Percentiles rank a stretch among this genome's conserved stretches.
Conservation (phyloP, 108 stramenopile genomes). For the Nitzschia putrida region DNA sequence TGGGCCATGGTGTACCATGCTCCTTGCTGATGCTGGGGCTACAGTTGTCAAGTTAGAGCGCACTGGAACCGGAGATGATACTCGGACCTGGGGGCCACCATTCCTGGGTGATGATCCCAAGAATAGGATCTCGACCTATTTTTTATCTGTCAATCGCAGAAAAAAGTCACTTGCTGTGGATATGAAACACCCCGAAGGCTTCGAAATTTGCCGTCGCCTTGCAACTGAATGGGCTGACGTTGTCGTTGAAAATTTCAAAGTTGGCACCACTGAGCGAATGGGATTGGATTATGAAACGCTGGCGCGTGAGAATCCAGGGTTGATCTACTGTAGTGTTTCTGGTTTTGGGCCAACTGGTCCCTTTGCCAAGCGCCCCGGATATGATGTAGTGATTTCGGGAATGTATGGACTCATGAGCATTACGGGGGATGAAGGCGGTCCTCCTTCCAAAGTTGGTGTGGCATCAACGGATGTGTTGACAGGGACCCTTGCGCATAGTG, state of each 20-base stretch:
- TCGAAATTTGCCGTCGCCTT: constrained; percentile 30
- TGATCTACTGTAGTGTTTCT: constrained; percentile 44
- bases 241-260: constrained; percentile 51
- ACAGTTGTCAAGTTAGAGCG: constrained; percentile 45
- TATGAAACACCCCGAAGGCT: constrained; percentile 27
- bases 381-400: constrained; percentile 45
- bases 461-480: constrained; percentile 49
- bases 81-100: constrained; percentile 52
- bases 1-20: constrained; percentile 54
- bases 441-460: constrained; percentile 52
- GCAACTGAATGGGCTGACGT: constrained; percentile 49
- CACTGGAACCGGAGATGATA: constrained; percentile 42
- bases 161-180: constrained; percentile 49
- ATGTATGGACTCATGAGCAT: constrained; percentile 54
- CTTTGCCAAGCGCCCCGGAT: constrained; percentile 34
- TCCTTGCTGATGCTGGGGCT: constrained; percentile 46
- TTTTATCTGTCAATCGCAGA: constrained; percentile 45
- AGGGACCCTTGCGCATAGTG: constrained; percentile 42
- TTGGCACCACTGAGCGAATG: constrained; percentile 30
- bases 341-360: constrained; percentile 47
- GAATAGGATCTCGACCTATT: constrained; percentile 40
- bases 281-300: constrained; percentile 47
- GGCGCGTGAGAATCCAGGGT: constrained; percentile 28
- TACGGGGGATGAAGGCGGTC: constrained; percentile 30
- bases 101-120: constrained; percentile 21